phyloP scores from a whole-genome alignment of 352 stramenopile species.

The Pythium chondricola region DNA sequence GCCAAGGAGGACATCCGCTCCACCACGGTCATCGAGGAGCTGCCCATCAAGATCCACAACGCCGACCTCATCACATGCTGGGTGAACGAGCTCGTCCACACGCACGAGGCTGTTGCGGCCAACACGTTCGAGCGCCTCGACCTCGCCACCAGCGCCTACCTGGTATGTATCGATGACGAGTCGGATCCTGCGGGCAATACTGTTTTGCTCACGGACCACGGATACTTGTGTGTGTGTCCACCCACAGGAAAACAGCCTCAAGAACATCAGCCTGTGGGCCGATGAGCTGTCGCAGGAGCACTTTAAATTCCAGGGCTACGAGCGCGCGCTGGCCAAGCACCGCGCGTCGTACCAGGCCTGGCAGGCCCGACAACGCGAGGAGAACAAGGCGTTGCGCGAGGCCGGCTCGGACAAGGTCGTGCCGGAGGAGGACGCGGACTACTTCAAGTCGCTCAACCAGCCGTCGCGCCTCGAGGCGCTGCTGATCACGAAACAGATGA shows the following conservation, averaged over 20 bases:
- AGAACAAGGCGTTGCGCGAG: conserved; percentile 84
- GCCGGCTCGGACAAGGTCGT: conserved; percentile 61
- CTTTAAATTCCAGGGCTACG: conserved; percentile 89
- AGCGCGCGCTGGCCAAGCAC: conserved; percentile 84
- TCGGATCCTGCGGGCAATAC: not conserved
- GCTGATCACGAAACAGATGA: conserved; percentile 90
- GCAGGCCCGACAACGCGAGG: conserved; percentile 81
- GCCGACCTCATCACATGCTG: conserved; percentile 92
- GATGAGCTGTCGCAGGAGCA: conserved; percentile 96
- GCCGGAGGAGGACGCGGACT: conserved; percentile 79
- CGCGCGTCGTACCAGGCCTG: conserved; percentile 78
- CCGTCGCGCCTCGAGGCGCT: conserved; percentile 84
- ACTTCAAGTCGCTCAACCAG: conserved; percentile 86
- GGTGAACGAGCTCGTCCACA: conserved; percentile 84
- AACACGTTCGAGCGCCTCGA: conserved; percentile 95
- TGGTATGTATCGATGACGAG: conserved; percentile 22
- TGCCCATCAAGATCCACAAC: conserved; percentile 95
- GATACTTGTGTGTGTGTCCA: not conserved
- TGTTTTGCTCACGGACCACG: no score
- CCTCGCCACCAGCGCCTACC: conserved; percentile 93
- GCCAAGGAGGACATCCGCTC: conserved; percentile 80
- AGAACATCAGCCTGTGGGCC: conserved; percentile 96
- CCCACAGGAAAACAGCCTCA: conserved; percentile 92
- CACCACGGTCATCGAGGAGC: conserved; percentile 92
- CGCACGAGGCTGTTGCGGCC: conserved; percentile 51